Percentiles rank a stretch among this genome's conserved stretches.
phyloP scores from a whole-genome alignment of 2,329 filamentous ascomycete genomes.

The Xylariaceae sp. region DNA sequence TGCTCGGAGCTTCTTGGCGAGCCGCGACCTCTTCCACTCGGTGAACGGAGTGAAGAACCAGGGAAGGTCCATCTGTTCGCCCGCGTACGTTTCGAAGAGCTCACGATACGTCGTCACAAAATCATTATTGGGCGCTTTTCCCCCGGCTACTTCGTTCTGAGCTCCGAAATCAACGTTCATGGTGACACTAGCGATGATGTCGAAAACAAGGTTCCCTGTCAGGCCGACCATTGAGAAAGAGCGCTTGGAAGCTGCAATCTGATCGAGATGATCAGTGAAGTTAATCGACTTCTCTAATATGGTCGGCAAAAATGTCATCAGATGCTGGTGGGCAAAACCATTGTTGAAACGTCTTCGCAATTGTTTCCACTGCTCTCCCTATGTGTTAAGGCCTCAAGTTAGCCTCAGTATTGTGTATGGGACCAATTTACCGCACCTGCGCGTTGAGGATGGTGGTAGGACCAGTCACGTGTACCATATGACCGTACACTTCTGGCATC shows the following conservation, averaged over 20 bases:
- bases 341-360: conserved; percentile 35
- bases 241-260: conserved; percentile 23
- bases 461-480: conserved; percentile 8
- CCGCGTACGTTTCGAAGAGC: conserved; percentile 3
- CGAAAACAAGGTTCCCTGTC: conserved; percentile 19
- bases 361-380: conserved; percentile 17
- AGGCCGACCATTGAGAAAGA: conserved; percentile 27
- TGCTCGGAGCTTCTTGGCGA: conserved; percentile 2
- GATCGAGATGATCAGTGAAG: conserved; percentile 31
- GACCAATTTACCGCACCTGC: neutral
- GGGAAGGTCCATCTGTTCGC: conserved; percentile 5
- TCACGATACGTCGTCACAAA: conserved; percentile 8
- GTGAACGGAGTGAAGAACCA: conserved; percentile 6
- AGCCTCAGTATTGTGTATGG: neutral
- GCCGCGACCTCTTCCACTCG: conserved; percentile 2
- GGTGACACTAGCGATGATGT: conserved; percentile 12
- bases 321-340: conserved; percentile 36
- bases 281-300: conserved; percentile 34
- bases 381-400: neutral
- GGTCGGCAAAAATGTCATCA: conserved; percentile 33
- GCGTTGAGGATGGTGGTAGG: conserved; percentile 4
- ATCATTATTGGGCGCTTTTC: neutral
- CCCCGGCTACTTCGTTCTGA: neutral
- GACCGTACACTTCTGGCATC: conserved; percentile 13
- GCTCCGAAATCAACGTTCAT: conserved; percentile 14